phyloP scores from a whole-genome alignment of 2,329 filamentous ascomycete species.

The Fonsecaea pedrosoi region DNA sequence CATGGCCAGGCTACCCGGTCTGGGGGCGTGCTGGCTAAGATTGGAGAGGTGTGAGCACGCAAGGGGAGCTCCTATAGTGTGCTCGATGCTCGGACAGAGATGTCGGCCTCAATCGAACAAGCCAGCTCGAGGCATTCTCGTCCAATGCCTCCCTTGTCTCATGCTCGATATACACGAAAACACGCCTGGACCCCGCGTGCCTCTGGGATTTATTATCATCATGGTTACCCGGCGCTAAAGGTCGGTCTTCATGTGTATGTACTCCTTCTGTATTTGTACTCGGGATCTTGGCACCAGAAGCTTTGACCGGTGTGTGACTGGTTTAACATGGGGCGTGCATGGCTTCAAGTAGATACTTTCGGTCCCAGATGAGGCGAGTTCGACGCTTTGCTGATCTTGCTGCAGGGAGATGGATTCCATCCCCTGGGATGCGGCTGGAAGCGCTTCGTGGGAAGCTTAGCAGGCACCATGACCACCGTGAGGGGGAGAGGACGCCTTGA shows the following conservation, averaged over 20 bases:
- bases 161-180: too few species aligned
- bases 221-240: too few species aligned
- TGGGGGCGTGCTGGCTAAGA: background rate
- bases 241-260: too few species aligned
- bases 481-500: background rate
- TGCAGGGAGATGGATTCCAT: background rate
- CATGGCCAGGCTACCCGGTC: background rate
- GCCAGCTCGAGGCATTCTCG: too few species aligned
- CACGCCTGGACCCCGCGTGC: too few species aligned
- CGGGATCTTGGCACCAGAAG: background rate
- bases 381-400: background rate
- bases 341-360: background rate
- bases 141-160: too few species aligned
- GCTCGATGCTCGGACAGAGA: background rate
- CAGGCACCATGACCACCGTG: background rate
- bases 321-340: background rate
- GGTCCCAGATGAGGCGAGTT: background rate
- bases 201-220: too few species aligned
- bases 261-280: background rate
- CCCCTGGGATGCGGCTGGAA: background rate
- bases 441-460: background rate
- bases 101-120: too few species aligned
- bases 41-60: background rate
- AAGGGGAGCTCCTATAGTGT: background rate
- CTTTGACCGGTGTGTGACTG: background rate